Evolutionary conservation across 2,329 filamentous ascomycete genomes (phyloP).

Genomic region (Sclerotinia trifoliorum): DNA sequence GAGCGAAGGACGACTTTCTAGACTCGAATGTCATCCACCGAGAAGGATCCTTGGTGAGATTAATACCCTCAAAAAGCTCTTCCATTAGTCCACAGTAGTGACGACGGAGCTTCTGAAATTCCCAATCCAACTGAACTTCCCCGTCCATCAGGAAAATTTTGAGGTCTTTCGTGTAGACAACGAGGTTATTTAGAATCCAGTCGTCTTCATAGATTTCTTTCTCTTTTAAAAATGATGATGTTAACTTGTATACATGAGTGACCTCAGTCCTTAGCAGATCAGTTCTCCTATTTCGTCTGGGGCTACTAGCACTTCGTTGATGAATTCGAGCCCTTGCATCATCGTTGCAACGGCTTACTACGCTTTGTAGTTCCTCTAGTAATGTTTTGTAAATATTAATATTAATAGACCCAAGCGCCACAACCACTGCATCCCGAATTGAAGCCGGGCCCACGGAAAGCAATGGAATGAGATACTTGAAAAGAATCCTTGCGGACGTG

Average conservation of each 20-base stretch:
- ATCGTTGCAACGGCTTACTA: constrained; percentile 81
- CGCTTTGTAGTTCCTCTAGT: constrained; percentile 84
- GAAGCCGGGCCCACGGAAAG: constrained; percentile 75
- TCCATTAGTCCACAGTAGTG: constrained; percentile 96
- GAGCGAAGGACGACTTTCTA: constrained; percentile 86
- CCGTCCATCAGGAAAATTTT: constrained; percentile 93
- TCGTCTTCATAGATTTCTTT: constrained; percentile 79
- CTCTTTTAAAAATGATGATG: constrained; percentile 81
- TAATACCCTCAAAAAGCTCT: constrained; percentile 87
- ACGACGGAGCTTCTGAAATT: constrained; percentile 85
- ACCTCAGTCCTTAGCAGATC: constrained; percentile 90
- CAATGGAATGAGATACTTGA: constrained; percentile 87
- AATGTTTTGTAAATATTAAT: constrained; percentile 88
- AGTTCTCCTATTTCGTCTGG: constrained; percentile 76
- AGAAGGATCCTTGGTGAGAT: constrained; percentile 77
- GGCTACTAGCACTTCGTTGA: constrained; percentile 79
- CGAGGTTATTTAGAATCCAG: constrained; percentile 85
- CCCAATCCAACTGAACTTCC: constrained; percentile 91
- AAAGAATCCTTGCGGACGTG: constrained; percentile 82
- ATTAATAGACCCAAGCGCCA: constrained; percentile 92
- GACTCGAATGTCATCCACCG: constrained; percentile 98
- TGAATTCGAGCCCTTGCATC: constrained; percentile 86
- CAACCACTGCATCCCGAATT: constrained; percentile 85
- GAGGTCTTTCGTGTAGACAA: constrained; percentile 86
- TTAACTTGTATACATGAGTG: constrained; percentile 93